Evolutionary conservation across 495 filamentous ascomycete genomes (phyloP).

Genomic region (Xylaria scruposa): DNA sequence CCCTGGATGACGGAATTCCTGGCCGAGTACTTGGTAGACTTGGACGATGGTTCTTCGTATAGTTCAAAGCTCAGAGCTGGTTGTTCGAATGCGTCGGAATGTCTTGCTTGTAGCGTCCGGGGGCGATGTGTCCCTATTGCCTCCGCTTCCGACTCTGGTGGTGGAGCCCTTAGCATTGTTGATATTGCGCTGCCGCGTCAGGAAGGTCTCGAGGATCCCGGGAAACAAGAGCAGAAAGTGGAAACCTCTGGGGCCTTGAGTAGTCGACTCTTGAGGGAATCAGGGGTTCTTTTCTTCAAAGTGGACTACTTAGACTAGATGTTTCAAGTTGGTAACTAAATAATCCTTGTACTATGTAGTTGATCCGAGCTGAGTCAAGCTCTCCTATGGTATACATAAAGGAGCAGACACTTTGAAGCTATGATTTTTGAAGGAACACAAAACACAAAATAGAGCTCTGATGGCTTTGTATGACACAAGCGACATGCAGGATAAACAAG

Average conservation of each 20-base stretch:
- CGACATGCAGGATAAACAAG: background rate
- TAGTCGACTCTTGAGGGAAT: conserved; percentile 14
- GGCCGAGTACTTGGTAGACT: conserved; percentile 31
- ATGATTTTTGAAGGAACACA: background rate
- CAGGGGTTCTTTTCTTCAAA: conserved; percentile 1
- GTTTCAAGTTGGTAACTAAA: conserved; percentile 21
- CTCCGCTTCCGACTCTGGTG: conserved; percentile 10
- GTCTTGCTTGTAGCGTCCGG: background rate
- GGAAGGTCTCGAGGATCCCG: conserved; percentile 28
- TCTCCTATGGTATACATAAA: background rate
- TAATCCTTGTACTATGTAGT: conserved; percentile 7
- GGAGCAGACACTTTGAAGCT: background rate
- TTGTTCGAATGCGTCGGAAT: background rate
- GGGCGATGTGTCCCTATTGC: conserved; percentile 2
- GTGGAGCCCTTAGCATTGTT: conserved; percentile 51
- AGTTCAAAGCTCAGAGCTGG: background rate
- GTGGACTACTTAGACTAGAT: conserved; percentile 1
- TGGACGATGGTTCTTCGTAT: conserved; percentile 25
- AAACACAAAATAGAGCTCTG: background rate
- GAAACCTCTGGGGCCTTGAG: conserved; percentile 2
- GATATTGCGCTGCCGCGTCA: conserved; percentile 48
- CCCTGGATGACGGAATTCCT: conserved; percentile 28
- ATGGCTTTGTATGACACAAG: conserved; percentile 3
- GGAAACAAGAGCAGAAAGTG: conserved; percentile 13
- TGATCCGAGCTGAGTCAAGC: conserved; percentile 19